phyloP scores from a whole-genome alignment of 768 basidiomycete genomes.

The Ramaria sp. region DNA sequence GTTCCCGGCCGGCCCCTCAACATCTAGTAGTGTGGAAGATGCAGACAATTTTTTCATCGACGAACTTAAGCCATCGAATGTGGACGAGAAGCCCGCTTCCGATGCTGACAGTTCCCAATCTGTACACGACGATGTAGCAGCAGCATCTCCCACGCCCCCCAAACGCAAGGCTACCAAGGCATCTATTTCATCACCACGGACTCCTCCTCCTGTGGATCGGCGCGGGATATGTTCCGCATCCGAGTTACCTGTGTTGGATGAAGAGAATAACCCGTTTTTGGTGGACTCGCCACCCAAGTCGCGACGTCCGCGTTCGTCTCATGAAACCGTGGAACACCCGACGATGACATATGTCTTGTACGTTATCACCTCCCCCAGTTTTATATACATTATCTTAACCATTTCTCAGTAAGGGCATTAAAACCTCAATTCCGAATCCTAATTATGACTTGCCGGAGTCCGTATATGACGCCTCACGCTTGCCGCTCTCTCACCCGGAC shows the following conservation, averaged over 20 bases:
- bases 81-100: neutral
- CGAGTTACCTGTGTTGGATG: slow-evolving; percentile 2
- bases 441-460: slow-evolving; percentile 39
- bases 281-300: slow-evolving; percentile 25
- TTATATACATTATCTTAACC: neutral
- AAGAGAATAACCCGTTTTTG: slow-evolving; percentile 43
- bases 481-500: slow-evolving; percentile 55
- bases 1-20: neutral
- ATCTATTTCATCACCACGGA: neutral
- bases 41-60: neutral
- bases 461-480: slow-evolving; percentile 35
- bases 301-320: slow-evolving; percentile 26
- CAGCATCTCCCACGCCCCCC: neutral
- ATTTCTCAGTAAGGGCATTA: slow-evolving; percentile 51
- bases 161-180: neutral
- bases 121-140: neutral
- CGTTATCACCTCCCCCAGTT: slow-evolving; percentile 19
- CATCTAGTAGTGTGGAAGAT: neutral
- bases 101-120: neutral
- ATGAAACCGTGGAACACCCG: slow-evolving; percentile 39
- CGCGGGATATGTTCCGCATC: slow-evolving; percentile 2
- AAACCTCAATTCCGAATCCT: slow-evolving; percentile 52
- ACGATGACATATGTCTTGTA: slow-evolving; percentile 68
- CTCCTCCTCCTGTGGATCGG: neutral
- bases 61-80: neutral